Evolutionary conservation across 768 basidiomycete genomes (phyloP).

Genomic region (Amanita pseudoporphyria): DNA sequence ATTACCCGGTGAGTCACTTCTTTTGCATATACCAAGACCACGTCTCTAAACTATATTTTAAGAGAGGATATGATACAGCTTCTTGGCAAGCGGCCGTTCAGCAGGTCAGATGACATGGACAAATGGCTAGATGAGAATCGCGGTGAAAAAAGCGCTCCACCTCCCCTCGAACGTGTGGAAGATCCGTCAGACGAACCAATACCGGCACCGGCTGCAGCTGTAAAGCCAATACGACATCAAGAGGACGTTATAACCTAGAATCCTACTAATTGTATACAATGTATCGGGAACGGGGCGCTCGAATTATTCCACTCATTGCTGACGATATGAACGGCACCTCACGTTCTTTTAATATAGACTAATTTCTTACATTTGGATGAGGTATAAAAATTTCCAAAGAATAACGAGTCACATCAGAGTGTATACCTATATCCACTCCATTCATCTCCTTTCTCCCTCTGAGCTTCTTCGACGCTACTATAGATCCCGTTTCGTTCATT

Average conservation of each 20-base stretch:
- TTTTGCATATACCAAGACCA: neutral
- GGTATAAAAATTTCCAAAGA: neutral
- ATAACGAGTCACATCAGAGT: conserved; percentile 20
- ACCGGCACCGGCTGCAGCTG: conserved; percentile 41
- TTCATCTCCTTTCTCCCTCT: conserved; percentile 51
- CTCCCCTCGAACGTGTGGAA: conserved; percentile 42
- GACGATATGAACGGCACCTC: no score
- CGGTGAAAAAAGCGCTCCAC: conserved; percentile 53
- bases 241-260: neutral
- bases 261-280: neutral
- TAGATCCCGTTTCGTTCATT: conserved; percentile 45
- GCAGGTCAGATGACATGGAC: conserved; percentile 88
- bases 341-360: no score
- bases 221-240: conserved; percentile 17
- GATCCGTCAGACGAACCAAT: conserved; percentile 27
- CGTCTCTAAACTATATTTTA: conserved; percentile 8
- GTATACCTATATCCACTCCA: conserved; percentile 76
- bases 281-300: no score
- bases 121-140: conserved; percentile 87
- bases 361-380: neutral
- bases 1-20: conserved; percentile 64
- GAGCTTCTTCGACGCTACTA: conserved; percentile 45
- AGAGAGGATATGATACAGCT: conserved; percentile 85
- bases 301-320: no score
- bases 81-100: conserved; percentile 76